Evolutionary conservation across 129 eudicot genomes (phyloP).

Genomic region (Flaveria bidentis): DNA sequence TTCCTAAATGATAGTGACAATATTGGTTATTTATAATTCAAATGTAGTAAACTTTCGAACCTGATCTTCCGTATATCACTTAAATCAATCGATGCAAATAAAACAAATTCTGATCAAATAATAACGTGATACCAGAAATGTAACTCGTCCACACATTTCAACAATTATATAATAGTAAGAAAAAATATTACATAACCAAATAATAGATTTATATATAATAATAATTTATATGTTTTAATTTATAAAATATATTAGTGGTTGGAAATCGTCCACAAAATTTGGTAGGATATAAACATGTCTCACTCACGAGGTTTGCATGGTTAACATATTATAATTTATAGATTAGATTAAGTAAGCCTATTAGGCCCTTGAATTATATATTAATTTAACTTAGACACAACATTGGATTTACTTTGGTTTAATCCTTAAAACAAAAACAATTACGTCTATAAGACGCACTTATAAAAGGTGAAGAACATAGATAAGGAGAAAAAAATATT

Average conservation of each 20-base stretch:
- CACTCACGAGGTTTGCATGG: conserved; percentile 23
- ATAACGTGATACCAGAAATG: background rate
- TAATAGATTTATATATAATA: too few species aligned
- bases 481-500: background rate
- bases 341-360: background rate
- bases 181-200: background rate
- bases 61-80: too few species aligned
- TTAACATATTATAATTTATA: conserved; percentile 14
- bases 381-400: conserved; percentile 4
- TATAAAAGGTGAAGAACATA: background rate
- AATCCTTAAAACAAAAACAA: background rate
- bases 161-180: background rate
- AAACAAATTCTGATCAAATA: too few species aligned
- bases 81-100: too few species aligned
- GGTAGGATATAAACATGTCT: conserved; percentile 16
- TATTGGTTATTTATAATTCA: too few species aligned
- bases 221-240: too few species aligned
- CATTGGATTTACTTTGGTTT: background rate
- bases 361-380: conserved; percentile 18
- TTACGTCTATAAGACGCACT: background rate
- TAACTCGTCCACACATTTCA: background rate
- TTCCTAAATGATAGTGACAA: too few species aligned
- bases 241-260: background rate
- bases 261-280: conserved; percentile 22
- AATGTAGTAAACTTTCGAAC: too few species aligned